Percentiles rank a stretch among this genome's conserved stretches.
These are phyloP conservation scores for Amauroascus niger DNA, from an alignment of 2,329 filamentous ascomycete genomes.

Conservation along the genomic window DNA sequence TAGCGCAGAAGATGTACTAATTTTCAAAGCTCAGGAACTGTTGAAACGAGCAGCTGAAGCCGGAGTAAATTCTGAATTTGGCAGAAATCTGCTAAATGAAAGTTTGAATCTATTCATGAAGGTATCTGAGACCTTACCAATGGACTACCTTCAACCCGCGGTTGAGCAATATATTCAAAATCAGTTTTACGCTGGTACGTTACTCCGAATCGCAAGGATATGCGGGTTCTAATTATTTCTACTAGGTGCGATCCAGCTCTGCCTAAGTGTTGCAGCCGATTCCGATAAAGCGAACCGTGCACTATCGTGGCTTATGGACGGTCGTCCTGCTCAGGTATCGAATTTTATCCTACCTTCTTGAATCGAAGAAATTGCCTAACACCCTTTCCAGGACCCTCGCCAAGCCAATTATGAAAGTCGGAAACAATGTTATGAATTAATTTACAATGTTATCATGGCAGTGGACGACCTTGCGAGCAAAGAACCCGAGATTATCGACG, in stretches of 20 bases:
- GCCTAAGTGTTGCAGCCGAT: conserved; percentile 70
- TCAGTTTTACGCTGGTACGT: conserved; percentile 69
- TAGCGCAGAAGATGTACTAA: conserved; percentile 90
- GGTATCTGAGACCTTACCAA: conserved; percentile 72
- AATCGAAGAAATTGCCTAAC: not conserved
- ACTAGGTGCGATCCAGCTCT: conserved; percentile 69
- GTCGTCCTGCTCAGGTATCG: conserved; percentile 51
- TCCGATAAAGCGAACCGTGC: conserved; percentile 81
- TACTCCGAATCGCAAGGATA: conserved; percentile 2
- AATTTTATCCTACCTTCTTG: conserved; percentile 3
- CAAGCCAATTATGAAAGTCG: conserved; percentile 58
- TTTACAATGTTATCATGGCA: conserved; percentile 68
- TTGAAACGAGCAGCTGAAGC: conserved; percentile 79
- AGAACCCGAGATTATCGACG: conserved; percentile 66
- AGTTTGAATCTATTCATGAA: conserved; percentile 80
- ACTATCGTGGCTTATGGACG: conserved; percentile 77
- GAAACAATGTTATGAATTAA: conserved; percentile 72
- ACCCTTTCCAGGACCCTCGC: conserved; percentile 51
- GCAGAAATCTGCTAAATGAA: conserved; percentile 73
- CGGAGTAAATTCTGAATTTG: conserved; percentile 62
- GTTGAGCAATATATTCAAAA: conserved; percentile 69
- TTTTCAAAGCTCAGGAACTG: conserved; percentile 96
- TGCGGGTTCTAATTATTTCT: conserved; percentile 10
- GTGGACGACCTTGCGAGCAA: conserved; percentile 62
- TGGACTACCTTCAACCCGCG: conserved; percentile 67